Percentiles rank a stretch among this genome's conserved stretches.
These are phyloP conservation scores for Orbilia blumenaviensis DNA, from an alignment of 2,329 filamentous ascomycete species.

Conservation along the genomic window DNA sequence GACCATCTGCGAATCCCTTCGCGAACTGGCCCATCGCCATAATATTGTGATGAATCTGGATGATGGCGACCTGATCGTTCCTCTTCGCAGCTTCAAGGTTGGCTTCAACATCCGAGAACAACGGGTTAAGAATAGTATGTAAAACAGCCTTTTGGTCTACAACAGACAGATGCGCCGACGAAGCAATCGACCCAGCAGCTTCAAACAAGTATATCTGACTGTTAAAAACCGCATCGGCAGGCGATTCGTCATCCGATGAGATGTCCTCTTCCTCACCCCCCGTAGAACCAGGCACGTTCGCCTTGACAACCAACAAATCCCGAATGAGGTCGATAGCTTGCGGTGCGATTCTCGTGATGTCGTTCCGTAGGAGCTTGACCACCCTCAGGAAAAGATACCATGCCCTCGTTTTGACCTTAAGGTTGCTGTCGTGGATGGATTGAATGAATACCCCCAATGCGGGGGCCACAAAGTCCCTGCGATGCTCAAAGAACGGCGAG, in stretches of 20 bases:
- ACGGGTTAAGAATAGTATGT: constrained; percentile 84
- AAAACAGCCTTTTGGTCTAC: constrained; percentile 89
- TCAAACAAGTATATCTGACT: constrained; percentile 95
- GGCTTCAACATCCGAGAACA: constrained; percentile 88
- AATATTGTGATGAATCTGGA: constrained; percentile 95
- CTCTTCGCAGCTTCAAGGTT: constrained; percentile 78
- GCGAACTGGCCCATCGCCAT: constrained; percentile 94
- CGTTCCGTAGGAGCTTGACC: constrained; percentile 82
- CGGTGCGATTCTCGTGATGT: constrained; percentile 88
- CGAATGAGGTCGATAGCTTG: constrained; percentile 89
- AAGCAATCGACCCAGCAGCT: constrained; percentile 90
- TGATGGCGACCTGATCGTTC: constrained; percentile 80
- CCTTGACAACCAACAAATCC: constrained; percentile 88
- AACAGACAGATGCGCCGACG: constrained; percentile 76
- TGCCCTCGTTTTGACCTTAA: constrained; percentile 85
- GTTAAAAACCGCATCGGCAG: constrained; percentile 87
- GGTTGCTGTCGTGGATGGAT: constrained; percentile 85
- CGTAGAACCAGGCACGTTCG: constrained; percentile 81
- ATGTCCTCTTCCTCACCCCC: constrained; percentile 85
- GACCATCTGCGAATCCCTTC: constrained; percentile 87
- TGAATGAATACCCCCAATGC: constrained; percentile 91
- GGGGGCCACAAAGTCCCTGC: constrained; percentile 80
- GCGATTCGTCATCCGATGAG: constrained; percentile 92
- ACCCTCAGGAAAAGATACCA: constrained; percentile 98
- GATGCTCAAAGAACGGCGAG: constrained; percentile 87